Evolutionary conservation across 495 filamentous ascomycete species (phyloP).

Genomic region (Penicillium roqueforti): DNA sequence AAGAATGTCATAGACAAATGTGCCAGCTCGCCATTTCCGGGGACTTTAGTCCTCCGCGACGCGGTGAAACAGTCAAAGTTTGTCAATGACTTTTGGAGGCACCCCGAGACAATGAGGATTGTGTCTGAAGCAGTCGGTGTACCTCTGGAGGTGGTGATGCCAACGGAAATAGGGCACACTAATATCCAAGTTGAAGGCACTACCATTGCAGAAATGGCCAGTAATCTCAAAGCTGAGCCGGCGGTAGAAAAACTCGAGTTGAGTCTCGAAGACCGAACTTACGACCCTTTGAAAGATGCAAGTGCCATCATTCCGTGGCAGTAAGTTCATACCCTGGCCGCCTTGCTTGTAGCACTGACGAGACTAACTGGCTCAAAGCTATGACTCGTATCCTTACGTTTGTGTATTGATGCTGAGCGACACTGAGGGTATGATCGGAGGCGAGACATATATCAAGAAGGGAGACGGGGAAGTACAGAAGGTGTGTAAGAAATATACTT

Average conservation of each 20-base stretch:
- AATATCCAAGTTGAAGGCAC: conserved; percentile 29
- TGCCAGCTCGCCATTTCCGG: conserved; percentile 13
- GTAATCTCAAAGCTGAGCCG: conserved; percentile 22
- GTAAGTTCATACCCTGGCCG: conserved; percentile 15
- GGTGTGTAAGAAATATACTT: conserved; percentile 3
- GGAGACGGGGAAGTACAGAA: conserved; percentile 26
- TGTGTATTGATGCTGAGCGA: conserved; percentile 35
- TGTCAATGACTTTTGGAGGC: conserved; percentile 28
- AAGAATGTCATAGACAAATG: conserved; percentile 17
- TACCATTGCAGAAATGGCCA: conserved; percentile 19
- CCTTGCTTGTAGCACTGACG: not conserved
- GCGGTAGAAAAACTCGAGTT: conserved; percentile 9
- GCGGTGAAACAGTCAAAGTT: conserved; percentile 27
- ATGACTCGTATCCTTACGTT: conserved; percentile 37
- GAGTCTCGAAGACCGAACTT: conserved; percentile 6
- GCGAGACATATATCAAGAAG: conserved; percentile 33
- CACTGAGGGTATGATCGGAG: conserved; percentile 31
- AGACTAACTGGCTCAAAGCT: conserved; percentile 5
- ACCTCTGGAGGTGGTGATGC: conserved; percentile 26
- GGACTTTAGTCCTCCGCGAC: conserved; percentile 30
- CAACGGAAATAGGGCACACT: conserved; percentile 33
- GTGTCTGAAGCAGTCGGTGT: conserved; percentile 27
- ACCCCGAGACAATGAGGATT: conserved; percentile 27
- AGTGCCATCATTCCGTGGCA: conserved; percentile 31
- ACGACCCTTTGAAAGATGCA: conserved; percentile 21